Evolutionary conservation across 768 basidiomycete genomes (phyloP), one percentile per base, ranked within the genome.

Genomic region (Postia placenta): DNA sequence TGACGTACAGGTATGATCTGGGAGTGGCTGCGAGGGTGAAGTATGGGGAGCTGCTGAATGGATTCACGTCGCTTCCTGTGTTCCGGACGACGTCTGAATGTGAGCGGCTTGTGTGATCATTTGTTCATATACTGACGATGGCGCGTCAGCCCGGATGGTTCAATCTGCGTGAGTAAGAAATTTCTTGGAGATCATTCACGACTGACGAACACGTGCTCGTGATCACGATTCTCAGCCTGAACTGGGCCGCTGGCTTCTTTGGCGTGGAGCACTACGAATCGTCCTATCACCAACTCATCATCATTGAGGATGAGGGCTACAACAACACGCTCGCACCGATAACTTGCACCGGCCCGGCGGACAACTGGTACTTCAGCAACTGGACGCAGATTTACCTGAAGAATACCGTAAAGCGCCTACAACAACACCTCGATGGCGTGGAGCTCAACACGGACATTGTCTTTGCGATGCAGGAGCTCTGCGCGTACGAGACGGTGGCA

Each of bases 241-340:
- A 78, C 57, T 78, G 78, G 56, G 74, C 74, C 0, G 70, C 74
- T 11, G 75, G 76, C n/a, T 74, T 75, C 64, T 73, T 72, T 45
- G 72, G 71, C 11, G 63, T 74, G 22, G 72, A 72, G 23, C 64
- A 62, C 3, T 75, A 71, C 26, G 62, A 50, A 45, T 53, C 50
- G 15, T 54, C 73, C 38, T 78, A 75, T 57, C 71, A 77, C 51
- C 70, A 78, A 52, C 66, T 69, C 33, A 72, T 78, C 47, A 72
- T 66, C 41, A 69, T 78, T 41, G 76, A 78, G 51, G 64, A 59
- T 27, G 50, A 60, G 2, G 68, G 67, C 1, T 73, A 69, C 64
- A 78, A 79, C 64, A 73, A 68, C 56, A 75, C 75, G 0, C 67
- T 78, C 2, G 67, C 73, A 2, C 70, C 76, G 0, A 73, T 72